Conservation (phyloP, 1,139 yeast species). For the Saccharomyces pastorianus region DNA sequence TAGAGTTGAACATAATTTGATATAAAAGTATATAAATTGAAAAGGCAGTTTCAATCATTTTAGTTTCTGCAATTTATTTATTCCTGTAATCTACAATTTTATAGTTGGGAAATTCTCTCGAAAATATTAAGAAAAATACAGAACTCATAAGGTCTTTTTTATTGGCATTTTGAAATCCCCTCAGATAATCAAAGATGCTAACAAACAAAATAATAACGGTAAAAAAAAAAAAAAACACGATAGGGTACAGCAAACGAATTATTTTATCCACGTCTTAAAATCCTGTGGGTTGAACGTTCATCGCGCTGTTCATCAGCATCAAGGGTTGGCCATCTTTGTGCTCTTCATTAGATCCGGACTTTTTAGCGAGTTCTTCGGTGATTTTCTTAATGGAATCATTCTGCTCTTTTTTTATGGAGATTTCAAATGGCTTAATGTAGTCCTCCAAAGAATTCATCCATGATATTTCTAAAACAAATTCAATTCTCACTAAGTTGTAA, state of each 20-base stretch:
- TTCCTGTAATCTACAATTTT: background rate
- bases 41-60: background rate
- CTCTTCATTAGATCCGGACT: conserved; percentile 45
- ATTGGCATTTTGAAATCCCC: conserved; percentile 10
- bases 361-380: conserved; percentile 55
- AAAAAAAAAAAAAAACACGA: background rate
- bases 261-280: conserved; percentile 7
- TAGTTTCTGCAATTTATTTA: background rate
- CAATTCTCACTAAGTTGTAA: conserved; percentile 71
- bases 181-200: conserved; percentile 10
- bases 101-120: background rate
- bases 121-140: background rate
- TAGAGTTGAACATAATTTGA: background rate
- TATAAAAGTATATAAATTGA: background rate
- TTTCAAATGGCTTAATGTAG: conserved; percentile 85
- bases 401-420: conserved; percentile 75
- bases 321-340: conserved; percentile 40
- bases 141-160: background rate
- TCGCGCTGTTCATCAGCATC: conserved; percentile 53
- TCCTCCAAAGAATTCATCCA: conserved; percentile 82
- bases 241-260: no score
- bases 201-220: background rate
- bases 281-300: conserved; percentile 23
- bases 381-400: conserved; percentile 57
- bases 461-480: conserved; percentile 77